Conservation (phyloP, 805 yeast genomes). For the Candida pseudofarinosa region DNA sequence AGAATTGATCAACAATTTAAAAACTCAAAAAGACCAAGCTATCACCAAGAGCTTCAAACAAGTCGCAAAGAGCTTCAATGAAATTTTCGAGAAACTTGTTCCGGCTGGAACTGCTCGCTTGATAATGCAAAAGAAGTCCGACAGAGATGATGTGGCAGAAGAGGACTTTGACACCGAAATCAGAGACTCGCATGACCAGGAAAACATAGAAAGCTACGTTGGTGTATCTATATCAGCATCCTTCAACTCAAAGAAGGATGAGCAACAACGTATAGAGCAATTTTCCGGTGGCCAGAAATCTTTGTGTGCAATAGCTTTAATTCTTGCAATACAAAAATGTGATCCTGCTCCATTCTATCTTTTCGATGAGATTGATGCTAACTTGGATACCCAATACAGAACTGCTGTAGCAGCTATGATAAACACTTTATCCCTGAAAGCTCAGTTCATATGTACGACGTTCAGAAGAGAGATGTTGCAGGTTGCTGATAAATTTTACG, state of each 20-base stretch:
- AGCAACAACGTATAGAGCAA: conserved; percentile 84
- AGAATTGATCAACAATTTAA: conserved; percentile 62
- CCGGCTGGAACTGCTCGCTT: conserved; percentile 79
- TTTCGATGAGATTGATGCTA: conserved; percentile 96
- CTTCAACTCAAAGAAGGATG: conserved; percentile 80
- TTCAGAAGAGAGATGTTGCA: conserved; percentile 90
- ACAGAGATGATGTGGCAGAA: conserved; percentile 12
- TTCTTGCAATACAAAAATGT: conserved; percentile 87
- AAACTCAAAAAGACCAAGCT: conserved; percentile 77
- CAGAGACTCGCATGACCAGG: conserved; percentile 8
- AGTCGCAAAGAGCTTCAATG: conserved; percentile 68
- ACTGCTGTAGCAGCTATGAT: conserved; percentile 80
- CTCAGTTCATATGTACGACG: conserved; percentile 95
- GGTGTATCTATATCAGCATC: conserved; percentile 89
- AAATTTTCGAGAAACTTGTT: conserved; percentile 74
- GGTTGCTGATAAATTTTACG: conserved; percentile 82
- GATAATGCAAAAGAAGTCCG: conserved; percentile 52
- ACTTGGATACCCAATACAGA: conserved; percentile 87
- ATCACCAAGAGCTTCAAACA: conserved; percentile 72
- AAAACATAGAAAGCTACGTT: conserved; percentile 51
- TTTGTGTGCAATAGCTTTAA: conserved; percentile 90
- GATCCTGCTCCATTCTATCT: conserved; percentile 97
- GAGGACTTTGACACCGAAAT: conserved; percentile 5
- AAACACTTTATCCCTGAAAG: conserved; percentile 55
- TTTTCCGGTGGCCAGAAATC: conserved; percentile 97